Base-by-base conservation (phyloP, 345 rosid genomes). In the Aquilaria yunnanensis region DNA sequence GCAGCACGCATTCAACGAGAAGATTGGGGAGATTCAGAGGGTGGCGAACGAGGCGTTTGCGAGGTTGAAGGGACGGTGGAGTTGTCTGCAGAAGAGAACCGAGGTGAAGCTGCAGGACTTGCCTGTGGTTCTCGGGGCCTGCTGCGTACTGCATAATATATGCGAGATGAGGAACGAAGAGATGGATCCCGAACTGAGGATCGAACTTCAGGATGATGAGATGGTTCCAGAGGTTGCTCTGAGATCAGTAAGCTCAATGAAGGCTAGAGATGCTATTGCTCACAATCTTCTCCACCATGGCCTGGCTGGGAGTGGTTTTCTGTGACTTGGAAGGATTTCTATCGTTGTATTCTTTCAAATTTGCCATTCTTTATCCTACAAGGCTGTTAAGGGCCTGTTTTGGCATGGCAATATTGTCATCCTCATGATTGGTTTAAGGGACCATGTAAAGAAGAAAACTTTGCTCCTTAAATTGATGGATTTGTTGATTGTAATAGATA, bases 111-210 rank as follows among this genome's bases (percentile, higher is more conserved):
- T 78, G 0, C 80, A 78, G 64, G 80, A 81, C 53, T 67, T 75
- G 75, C 82, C 82, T 2, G 68, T 75, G 32, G 78, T 81, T 59
- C 77, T 81, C 1, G 85, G 82, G 48, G 85, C 82, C 2, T 81
- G 85, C 43, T 81, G 85, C 51, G 85, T 78, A 32, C 43, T 81
- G 77, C 85, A 81, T 64, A 78, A 81, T 47, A 81, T 81, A 2
- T 78, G 85, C 30, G 82, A 81, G 67, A 66, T 78, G 67, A 70
- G 47, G 16, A 52, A 59, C 31, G 82, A 78, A 60, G 66, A 64
- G 29, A 62, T 78, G 14, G 77, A 78, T 47, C 68, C 79, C 0
- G 67, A 64, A 55, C 62, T 75, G 56, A 55, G 53, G 30, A n/a
- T 73, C 32, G 75, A 75, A 31, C 63, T 81, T 12, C 37, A 73